These are phyloP conservation scores for Fraxinus ornus DNA, from an alignment of 305 asterid species.

Conservation along the genomic window DNA sequence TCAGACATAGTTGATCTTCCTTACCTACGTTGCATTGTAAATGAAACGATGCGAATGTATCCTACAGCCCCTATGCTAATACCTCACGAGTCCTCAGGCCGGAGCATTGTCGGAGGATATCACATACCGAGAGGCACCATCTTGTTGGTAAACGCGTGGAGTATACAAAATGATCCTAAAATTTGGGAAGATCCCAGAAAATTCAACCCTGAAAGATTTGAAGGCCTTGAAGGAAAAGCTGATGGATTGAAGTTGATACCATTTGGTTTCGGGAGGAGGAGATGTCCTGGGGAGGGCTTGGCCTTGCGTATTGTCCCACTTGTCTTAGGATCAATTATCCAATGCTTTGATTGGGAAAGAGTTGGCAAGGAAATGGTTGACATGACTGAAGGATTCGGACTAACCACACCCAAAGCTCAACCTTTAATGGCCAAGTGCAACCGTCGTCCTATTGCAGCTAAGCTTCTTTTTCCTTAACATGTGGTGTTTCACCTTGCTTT, in stretches of 20 bases:
- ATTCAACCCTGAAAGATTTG: conserved; percentile 37
- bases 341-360: conserved; percentile 41
- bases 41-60: conserved; percentile 32
- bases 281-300: conserved; percentile 34
- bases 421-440: conserved; percentile 27
- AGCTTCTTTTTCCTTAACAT: conserved; percentile 15
- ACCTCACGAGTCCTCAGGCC: conserved; percentile 33
- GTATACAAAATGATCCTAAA: conserved; percentile 25
- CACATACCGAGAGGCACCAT: conserved; percentile 31
- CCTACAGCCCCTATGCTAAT: conserved; percentile 32
- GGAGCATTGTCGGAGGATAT: conserved; percentile 26
- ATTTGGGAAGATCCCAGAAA: conserved; percentile 25
- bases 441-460: conserved; percentile 22
- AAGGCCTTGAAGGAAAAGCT: conserved; percentile 2
- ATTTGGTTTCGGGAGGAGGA: conserved; percentile 37
- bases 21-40: conserved; percentile 30
- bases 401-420: conserved; percentile 12
- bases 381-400: conserved; percentile 21
- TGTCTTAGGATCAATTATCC: conserved; percentile 23
- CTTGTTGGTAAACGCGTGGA: conserved; percentile 29
- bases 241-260: conserved; percentile 29
- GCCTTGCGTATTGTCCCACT: conserved; percentile 30
- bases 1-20: conserved; percentile 24
- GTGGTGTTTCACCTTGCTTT: no score
- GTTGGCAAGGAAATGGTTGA: conserved; percentile 5